Conservation (phyloP, 805 yeast genomes). For the Torulaspora franciscae region DNA sequence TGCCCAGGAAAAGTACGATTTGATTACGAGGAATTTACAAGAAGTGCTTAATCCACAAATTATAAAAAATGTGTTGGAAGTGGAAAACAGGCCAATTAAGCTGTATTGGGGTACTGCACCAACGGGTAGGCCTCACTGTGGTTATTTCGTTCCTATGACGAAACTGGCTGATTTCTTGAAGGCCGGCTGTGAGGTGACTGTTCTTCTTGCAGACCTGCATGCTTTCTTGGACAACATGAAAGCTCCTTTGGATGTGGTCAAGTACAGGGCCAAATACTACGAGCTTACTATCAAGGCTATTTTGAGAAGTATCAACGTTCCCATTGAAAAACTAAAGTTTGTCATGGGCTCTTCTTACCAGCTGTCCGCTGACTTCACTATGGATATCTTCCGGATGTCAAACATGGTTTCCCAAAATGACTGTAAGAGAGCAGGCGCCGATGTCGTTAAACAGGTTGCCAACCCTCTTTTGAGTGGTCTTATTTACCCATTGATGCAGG, state of each 20-base stretch:
- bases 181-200: constrained; percentile 94
- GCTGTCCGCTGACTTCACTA: constrained; percentile 64
- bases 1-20: constrained; percentile 60
- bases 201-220: constrained; percentile 89
- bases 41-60: constrained; percentile 87
- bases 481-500: constrained; percentile 98
- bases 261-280: constrained; percentile 85
- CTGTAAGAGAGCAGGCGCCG: constrained; percentile 99
- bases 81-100: constrained; percentile 73
- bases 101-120: constrained; percentile 99
- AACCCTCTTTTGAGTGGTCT: constrained; percentile 91
- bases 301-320: constrained; percentile 79
- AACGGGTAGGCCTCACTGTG: constrained; percentile 98
- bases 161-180: constrained; percentile 89
- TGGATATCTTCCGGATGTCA: constrained; percentile 84
- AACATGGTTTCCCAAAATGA: constrained; percentile 89
- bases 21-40: constrained; percentile 82
- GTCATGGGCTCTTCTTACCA: constrained; percentile 91
- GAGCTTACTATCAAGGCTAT: constrained; percentile 80
- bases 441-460: constrained; percentile 95
- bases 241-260: constrained; percentile 90
- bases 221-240: constrained; percentile 98
- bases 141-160: constrained; percentile 97
- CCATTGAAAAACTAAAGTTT: constrained; percentile 81
- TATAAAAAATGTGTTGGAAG: constrained; percentile 76